These are phyloP conservation scores for Vigna angularis DNA, from an alignment of 306 rosid genomes.

Conservation along the genomic window DNA sequence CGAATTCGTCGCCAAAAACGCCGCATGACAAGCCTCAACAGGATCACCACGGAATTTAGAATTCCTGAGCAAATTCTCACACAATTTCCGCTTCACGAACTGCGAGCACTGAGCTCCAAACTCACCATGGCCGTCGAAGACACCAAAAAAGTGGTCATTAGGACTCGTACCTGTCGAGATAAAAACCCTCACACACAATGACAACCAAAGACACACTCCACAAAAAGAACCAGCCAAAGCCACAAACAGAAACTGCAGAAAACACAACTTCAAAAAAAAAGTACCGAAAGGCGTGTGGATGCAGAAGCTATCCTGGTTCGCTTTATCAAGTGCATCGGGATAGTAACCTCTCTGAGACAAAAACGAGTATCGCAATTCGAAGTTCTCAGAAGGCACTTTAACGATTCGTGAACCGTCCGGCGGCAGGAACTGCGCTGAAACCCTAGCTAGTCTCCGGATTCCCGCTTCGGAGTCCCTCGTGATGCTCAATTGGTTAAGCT, in stretches of 20 bases:
- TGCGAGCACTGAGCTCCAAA: slow-evolving; percentile 93
- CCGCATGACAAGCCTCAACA: slow-evolving; percentile 83
- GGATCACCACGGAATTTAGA: slow-evolving; percentile 66
- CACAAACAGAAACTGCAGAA: neutral
- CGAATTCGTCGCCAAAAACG: slow-evolving; percentile 72
- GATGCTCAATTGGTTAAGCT: slow-evolving; percentile 53
- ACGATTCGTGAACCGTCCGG: slow-evolving; percentile 83
- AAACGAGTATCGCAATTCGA: slow-evolving; percentile 74
- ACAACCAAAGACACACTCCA: neutral
- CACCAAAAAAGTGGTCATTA: slow-evolving; percentile 91
- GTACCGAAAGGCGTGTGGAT: slow-evolving; percentile 89
- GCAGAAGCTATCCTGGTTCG: slow-evolving; percentile 95
- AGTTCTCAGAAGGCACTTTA: slow-evolving; percentile 64
- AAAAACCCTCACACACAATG: neutral
- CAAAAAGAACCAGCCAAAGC: neutral
- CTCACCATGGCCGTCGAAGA: slow-evolving; percentile 97
- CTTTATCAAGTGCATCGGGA: slow-evolving; percentile 98
- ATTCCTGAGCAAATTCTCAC: slow-evolving; percentile 88
- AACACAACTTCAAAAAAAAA: neutral
- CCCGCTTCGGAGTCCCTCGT: slow-evolving; percentile 78
- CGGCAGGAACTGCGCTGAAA: slow-evolving; percentile 91
- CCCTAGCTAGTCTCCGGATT: slow-evolving; percentile 86
- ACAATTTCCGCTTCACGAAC: slow-evolving; percentile 76
- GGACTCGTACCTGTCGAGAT: slow-evolving; percentile 43
- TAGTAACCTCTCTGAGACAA: slow-evolving; percentile 93